These are phyloP conservation scores for Rhizomucor miehei DNA, from an alignment of 371 early-diverging fungal species.

Conservation along the genomic window DNA sequence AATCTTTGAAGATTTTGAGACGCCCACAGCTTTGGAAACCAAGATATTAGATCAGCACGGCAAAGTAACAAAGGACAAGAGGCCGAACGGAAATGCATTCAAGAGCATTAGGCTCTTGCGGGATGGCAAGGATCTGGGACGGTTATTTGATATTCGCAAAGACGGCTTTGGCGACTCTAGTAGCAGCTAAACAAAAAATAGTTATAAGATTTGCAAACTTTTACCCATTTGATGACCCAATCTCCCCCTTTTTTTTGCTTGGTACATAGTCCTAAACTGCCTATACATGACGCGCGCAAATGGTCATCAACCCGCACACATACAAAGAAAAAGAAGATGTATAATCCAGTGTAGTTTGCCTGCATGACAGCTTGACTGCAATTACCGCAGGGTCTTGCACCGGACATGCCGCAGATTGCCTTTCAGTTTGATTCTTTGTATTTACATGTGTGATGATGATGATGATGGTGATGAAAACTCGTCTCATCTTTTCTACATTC, in stretches of 20 bases:
- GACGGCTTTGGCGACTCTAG: slow-evolving; percentile 35
- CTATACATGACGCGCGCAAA: background rate
- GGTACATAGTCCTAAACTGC: too few relatives aligned
- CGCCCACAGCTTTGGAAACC: slow-evolving; percentile 52
- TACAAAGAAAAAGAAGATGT: too few relatives aligned
- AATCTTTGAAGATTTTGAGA: slow-evolving; percentile 49
- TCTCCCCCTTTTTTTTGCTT: too few relatives aligned
- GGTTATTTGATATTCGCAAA: slow-evolving; percentile 53
- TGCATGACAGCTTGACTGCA: too few relatives aligned
- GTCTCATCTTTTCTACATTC: too few relatives aligned
- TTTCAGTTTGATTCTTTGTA: too few relatives aligned
- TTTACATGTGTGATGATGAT: too few relatives aligned
- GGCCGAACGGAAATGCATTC: slow-evolving; percentile 54
- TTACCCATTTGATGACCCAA: background rate
- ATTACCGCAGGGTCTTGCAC: too few relatives aligned
- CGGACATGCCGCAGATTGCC: too few relatives aligned
- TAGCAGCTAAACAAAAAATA: background rate
- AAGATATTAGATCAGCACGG: slow-evolving; percentile 51
- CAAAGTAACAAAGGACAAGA: slow-evolving; percentile 43
- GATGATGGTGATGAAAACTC: too few relatives aligned
- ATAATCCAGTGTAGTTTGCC: too few relatives aligned
- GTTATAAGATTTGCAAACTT: background rate
- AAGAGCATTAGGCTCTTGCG: slow-evolving; percentile 46
- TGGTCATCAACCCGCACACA: too few relatives aligned
- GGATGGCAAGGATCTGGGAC: slow-evolving; percentile 45